phyloP scores from a whole-genome alignment of 75 land plant species.

The Sequoia sempervirens region DNA sequence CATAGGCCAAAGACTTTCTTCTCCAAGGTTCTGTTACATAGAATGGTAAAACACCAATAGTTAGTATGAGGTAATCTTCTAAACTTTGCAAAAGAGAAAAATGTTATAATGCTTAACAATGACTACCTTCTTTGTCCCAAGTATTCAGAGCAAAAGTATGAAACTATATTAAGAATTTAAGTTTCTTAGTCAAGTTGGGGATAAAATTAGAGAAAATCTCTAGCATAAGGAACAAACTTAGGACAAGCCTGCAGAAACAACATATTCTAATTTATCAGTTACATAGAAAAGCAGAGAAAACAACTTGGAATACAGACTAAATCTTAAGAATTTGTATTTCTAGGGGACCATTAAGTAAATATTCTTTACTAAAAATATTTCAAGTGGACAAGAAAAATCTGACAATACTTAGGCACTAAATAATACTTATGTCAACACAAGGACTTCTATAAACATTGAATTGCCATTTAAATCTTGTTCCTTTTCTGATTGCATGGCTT shows the following conservation, averaged over 20 bases:
- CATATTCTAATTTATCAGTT: background rate
- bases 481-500: background rate
- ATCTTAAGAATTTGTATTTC: background rate
- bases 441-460: background rate
- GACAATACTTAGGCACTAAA: background rate
- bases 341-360: background rate
- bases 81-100: background rate
- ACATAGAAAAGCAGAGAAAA: background rate
- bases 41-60: background rate
- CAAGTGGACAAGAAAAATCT: background rate
- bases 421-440: background rate
- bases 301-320: background rate
- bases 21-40: conserved; percentile 53
- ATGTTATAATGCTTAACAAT: background rate
- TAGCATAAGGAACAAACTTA: background rate
- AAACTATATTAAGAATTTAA: background rate
- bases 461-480: background rate
- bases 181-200: background rate
- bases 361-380: background rate
- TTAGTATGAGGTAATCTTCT: background rate
- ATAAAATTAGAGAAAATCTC: background rate
- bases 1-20: conserved; percentile 85
- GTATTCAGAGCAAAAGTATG: background rate
- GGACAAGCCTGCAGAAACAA: background rate
- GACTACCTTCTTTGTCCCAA: background rate